Percentiles rank a stretch among this genome's conserved stretches.
Evolutionary conservation across 2,329 filamentous ascomycete genomes (phyloP).

Genomic region (Canariomyces notabilis): DNA sequence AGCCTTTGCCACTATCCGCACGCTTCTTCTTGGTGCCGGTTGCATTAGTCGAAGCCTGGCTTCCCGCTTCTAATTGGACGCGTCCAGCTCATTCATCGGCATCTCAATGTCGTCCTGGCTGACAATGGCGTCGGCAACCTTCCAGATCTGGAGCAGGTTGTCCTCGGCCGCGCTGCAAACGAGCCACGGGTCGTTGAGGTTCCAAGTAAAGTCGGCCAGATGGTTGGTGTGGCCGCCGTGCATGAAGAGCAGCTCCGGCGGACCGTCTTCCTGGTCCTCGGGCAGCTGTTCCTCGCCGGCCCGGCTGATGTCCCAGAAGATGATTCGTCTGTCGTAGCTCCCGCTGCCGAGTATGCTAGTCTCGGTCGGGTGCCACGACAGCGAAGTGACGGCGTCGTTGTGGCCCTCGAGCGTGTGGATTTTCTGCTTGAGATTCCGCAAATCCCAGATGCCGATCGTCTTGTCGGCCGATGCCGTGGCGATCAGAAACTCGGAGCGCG

Average conservation of each 20-base stretch:
- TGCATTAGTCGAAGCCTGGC: conserved; percentile 6
- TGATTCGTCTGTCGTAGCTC: conserved; percentile 86
- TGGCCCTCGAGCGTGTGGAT: conserved; percentile 88
- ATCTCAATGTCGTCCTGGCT: conserved; percentile 71
- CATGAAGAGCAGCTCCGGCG: conserved; percentile 97
- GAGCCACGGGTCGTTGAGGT: conserved; percentile 93
- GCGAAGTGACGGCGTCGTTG: conserved; percentile 80
- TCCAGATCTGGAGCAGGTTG: conserved; percentile 94
- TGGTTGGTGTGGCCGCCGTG: conserved; percentile 97
- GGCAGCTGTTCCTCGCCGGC: conserved; percentile 92
- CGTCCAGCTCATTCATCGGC: conserved; percentile 66
- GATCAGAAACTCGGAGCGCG: conserved; percentile 80
- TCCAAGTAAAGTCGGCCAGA: conserved; percentile 96
- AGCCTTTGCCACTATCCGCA: not conserved
- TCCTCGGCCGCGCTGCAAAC: conserved; percentile 94
- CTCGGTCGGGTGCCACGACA: conserved; percentile 93
- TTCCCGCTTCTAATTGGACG: conserved; percentile 17
- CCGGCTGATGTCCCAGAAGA: conserved; percentile 92
- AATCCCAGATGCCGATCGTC: conserved; percentile 90
- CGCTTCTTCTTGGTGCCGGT: not conserved
- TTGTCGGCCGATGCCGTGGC: conserved; percentile 94
- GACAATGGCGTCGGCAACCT: conserved; percentile 76
- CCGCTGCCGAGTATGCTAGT: conserved; percentile 83
- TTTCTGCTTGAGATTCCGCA: conserved; percentile 84
- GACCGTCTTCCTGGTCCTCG: conserved; percentile 91